phyloP scores from a whole-genome alignment of 805 yeast genomes.

The Wickerhamomyces strasburgensis region DNA sequence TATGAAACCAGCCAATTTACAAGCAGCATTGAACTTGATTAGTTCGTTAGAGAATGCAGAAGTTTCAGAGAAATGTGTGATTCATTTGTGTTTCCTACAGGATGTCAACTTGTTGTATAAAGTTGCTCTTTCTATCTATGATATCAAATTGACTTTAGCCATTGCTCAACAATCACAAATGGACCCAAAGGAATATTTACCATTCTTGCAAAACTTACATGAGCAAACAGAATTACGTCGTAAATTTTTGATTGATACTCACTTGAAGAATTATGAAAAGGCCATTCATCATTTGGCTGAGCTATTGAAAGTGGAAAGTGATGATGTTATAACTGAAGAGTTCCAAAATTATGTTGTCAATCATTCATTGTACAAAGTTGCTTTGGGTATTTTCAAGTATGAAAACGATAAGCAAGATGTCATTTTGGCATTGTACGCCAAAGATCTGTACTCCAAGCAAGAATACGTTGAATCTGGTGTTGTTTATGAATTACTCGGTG shows the following conservation, averaged over 20 bases:
- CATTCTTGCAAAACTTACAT: constrained; percentile 79
- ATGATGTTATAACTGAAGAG: constrained; percentile 42
- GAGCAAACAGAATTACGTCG: constrained; percentile 62
- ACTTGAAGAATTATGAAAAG: constrained; percentile 58
- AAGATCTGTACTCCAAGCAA: constrained; percentile 48
- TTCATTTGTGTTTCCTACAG: constrained; percentile 84
- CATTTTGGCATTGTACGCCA: constrained; percentile 61
- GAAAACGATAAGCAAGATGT: constrained; percentile 47
- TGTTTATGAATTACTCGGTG: constrained; percentile 64
- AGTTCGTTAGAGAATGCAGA: constrained; percentile 43
- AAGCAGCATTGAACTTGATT: constrained; percentile 65
- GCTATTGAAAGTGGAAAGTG: constrained; percentile 30
- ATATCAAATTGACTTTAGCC: constrained; percentile 70
- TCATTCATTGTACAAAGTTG: constrained; percentile 67
- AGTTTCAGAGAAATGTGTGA: constrained; percentile 55
- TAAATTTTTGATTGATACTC: constrained; percentile 73
- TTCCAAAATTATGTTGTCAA: constrained; percentile 61
- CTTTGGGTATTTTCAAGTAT: constrained; percentile 57
- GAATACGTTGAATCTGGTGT: constrained; percentile 73
- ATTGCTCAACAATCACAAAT: constrained; percentile 96
- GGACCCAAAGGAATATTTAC: constrained; percentile 95
- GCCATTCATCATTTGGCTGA: constrained; percentile 66
- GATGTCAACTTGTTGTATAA: constrained; percentile 82
- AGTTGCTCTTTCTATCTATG: constrained; percentile 75
- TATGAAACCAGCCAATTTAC: constrained; percentile 80